Evolutionary conservation across 2,329 filamentous ascomycete species (phyloP), one percentile per base, ranked within the genome.

Genomic region (Thermothelomyces thermophilus): DNA sequence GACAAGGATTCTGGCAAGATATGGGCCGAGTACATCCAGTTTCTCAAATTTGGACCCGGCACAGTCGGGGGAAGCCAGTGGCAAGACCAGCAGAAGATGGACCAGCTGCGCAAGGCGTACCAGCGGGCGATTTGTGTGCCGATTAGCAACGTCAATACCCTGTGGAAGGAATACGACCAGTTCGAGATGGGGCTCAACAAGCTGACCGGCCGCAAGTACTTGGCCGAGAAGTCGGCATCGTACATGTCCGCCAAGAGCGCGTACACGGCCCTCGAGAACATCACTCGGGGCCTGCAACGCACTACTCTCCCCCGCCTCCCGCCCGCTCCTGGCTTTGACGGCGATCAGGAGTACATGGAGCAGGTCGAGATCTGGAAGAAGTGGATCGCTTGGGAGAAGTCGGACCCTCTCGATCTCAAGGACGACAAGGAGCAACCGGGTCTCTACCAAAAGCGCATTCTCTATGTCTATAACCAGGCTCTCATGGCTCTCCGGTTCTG

Each of bases 71-170:
- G 91, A 37, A 84, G 77, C 51, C 84, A 81, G 51, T 98, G 93
- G 94, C 90, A 97, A 68, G 93, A 97, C 64, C 87, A 91, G 69
- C 93, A 97, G 65, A 98, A 98, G 74, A 95, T 95, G 86, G 93
- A 98, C 61, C 76, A 87, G 59, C 71, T 98, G 45, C 84, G 93
- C 52, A 95, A 94, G 65, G 87, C 88, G 0, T 98, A 96, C 65
- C 90, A 96, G 62, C 85, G 85, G 46, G 91, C 91, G 13, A 87
- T 96, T 51, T 84, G 82, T 57, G 81, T 96, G 34, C 94, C 94
- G 4, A 95, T 89, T 56, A 81, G 84, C 48, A 86, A 85, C 28
- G 81, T 95, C 42, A 87, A 91, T 62, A 79, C 78, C 46, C 72
- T 98, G 13, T 98, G 93, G 94, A 95, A 94, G 66, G 91, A 98